Evolutionary conservation across 1,139 yeast species (phyloP).

Genomic region (Hemisphaericaspora subhashii): DNA sequence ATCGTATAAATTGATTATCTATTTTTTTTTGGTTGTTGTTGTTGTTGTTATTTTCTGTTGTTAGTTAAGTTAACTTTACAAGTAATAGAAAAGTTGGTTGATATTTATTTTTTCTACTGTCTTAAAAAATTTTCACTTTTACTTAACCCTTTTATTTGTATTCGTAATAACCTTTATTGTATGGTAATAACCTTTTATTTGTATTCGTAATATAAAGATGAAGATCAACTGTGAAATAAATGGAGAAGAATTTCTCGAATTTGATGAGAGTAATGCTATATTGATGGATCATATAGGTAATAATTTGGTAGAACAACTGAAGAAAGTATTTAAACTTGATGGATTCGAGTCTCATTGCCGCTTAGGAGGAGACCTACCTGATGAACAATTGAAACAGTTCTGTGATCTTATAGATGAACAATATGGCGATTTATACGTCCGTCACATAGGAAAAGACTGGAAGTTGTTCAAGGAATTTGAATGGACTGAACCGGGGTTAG

Average conservation of each 20-base stretch:
- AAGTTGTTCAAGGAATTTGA: conserved; percentile 41
- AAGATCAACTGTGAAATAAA: conserved; percentile 10
- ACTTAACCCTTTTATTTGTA: too few relatives aligned
- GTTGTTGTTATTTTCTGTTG: too few relatives aligned
- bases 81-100: too few relatives aligned
- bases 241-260: conserved; percentile 13
- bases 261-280: conserved; percentile 16
- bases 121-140: too few relatives aligned
- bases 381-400: conserved; percentile 17
- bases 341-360: conserved; percentile 2
- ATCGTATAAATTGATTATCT: too few relatives aligned
- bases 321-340: not conserved
- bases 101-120: too few relatives aligned
- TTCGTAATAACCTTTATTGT: too few relatives aligned
- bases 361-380: conserved; percentile 6
- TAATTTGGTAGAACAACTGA: conserved; percentile 3
- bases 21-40: too few relatives aligned
- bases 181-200: too few relatives aligned
- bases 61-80: too few relatives aligned
- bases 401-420: conserved; percentile 29
- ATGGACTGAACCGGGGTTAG: conserved; percentile 46
- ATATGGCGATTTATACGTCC: conserved; percentile 29
- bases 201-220: too few relatives aligned
- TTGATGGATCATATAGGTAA: conserved; percentile 15
- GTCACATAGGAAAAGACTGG: conserved; percentile 46